Conservation (phyloP, 805 yeast genomes). For the Metschnikowia similis region DNA sequence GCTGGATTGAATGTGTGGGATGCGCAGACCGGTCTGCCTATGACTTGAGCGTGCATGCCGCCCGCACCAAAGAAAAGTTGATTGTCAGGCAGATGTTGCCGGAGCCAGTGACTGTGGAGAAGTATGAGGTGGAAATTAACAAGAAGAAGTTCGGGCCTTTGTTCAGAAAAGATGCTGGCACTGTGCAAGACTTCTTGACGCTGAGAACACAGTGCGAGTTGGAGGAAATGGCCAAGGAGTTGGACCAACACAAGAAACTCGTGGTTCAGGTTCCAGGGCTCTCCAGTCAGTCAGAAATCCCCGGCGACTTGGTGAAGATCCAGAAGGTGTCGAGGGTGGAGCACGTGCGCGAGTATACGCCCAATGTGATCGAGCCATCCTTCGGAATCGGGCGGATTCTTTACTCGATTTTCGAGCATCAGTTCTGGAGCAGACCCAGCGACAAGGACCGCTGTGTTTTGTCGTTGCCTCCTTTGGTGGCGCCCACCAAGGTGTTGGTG, state of each 20-base stretch:
- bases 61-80: constrained; percentile 90
- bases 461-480: constrained; percentile 91
- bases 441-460: constrained; percentile 78
- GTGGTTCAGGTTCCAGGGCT: constrained; percentile 64
- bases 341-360: constrained; percentile 92
- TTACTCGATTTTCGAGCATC: constrained; percentile 89
- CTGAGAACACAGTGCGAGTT: constrained; percentile 80
- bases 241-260: constrained; percentile 59
- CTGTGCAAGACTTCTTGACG: constrained; percentile 75
- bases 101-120: constrained; percentile 78
- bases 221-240: constrained; percentile 69
- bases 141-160: constrained; percentile 97
- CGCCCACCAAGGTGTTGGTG: constrained; percentile 94
- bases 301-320: constrained; percentile 65
- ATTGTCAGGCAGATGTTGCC: constrained; percentile 89
- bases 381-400: constrained; percentile 98
- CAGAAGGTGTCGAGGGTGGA: constrained; percentile 76
- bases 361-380: constrained; percentile 98
- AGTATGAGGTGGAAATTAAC: constrained; percentile 78
- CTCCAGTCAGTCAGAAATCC: constrained; percentile 57
- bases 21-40: constrained; percentile 99
- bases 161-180: constrained; percentile 95
- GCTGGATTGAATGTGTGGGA: constrained; percentile 99
- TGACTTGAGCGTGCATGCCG: constrained; percentile 92
- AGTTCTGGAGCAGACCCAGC: constrained; percentile 92